Percentiles rank a stretch among this genome's conserved stretches.
Evolutionary conservation across 225 moss, liverwort and hornwort genomes (phyloP).

Genomic region (Polytrichum formosum): DNA sequence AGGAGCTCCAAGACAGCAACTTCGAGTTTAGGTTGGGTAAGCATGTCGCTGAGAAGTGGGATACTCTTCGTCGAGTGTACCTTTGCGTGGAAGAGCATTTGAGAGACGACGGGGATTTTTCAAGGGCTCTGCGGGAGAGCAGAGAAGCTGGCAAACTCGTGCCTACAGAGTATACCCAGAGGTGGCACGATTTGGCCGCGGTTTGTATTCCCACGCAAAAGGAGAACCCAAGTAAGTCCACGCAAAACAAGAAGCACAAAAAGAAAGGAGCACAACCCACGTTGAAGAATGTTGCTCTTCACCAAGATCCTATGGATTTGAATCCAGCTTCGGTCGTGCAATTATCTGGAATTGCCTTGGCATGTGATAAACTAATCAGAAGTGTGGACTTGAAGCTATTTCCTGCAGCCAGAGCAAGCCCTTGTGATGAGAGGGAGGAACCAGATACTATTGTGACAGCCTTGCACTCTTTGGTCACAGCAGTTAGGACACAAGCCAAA

Average conservation of each 20-base stretch:
- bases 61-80: slow-evolving; percentile 45
- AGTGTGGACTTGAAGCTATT: slow-evolving; percentile 26
- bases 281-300: slow-evolving; percentile 8
- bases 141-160: not conserved
- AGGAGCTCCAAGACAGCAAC: slow-evolving; percentile 19
- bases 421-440: slow-evolving; percentile 6
- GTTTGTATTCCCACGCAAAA: slow-evolving; percentile 47
- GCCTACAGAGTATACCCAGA: not conserved
- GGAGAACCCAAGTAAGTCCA: slow-evolving; percentile 29
- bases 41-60: slow-evolving; percentile 55
- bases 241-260: slow-evolving; percentile 6
- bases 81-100: slow-evolving; percentile 49
- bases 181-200: slow-evolving; percentile 46
- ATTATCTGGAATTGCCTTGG: slow-evolving; percentile 28
- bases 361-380: slow-evolving; percentile 27
- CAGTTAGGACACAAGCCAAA: slow-evolving; percentile 24
- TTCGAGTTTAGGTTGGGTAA: slow-evolving; percentile 35
- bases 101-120: slow-evolving; percentile 21
- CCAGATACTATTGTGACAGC: slow-evolving; percentile 32
- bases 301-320: not conserved
- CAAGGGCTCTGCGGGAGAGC: slow-evolving; percentile 26
- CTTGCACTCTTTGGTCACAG: slow-evolving; percentile 34
- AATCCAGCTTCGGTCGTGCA: slow-evolving; percentile 17
- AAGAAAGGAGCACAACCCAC: slow-evolving; percentile 10
- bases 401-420: slow-evolving; percentile 10